phyloP scores from a whole-genome alignment of 352 stramenopile species.

The Albugo candida region DNA sequence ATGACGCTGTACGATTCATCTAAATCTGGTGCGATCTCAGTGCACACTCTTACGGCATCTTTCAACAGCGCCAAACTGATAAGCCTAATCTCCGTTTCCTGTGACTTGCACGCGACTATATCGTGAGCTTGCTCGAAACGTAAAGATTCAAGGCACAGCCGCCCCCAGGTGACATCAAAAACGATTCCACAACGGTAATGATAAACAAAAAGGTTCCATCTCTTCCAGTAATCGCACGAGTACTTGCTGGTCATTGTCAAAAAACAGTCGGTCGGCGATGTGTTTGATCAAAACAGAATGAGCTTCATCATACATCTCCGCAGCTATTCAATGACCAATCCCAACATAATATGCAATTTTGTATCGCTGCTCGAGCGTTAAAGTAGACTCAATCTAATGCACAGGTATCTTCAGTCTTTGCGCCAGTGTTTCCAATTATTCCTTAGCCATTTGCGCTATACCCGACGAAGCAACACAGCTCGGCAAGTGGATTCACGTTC shows the following conservation, averaged over 20 bases:
- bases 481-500: conserved; percentile 41
- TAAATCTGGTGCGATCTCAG: no score
- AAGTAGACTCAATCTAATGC: conserved; percentile 47
- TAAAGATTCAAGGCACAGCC: conserved; percentile 46
- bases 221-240: conserved; percentile 29
- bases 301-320: conserved; percentile 32
- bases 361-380: conserved; percentile 26
- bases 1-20: no score
- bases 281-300: conserved; percentile 35
- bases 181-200: conserved; percentile 47
- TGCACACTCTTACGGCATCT: no score
- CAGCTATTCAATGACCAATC: conserved; percentile 60
- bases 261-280: conserved; percentile 37
- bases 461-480: conserved; percentile 38
- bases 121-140: conserved; percentile 19
- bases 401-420: conserved; percentile 24
- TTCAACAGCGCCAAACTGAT: no score
- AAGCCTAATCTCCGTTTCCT: no score
- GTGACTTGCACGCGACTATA: no score
- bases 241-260: conserved; percentile 33
- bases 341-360: conserved; percentile 33
- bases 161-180: conserved; percentile 27
- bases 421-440: conserved; percentile 28
- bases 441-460: conserved; percentile 23
- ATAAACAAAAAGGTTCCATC: conserved; percentile 24